A percentile compares a stretch with the other conserved stretches of the same genome.
phyloP scores from a whole-genome alignment of 495 filamentous ascomycete species.

The Ramalina intermedia region DNA sequence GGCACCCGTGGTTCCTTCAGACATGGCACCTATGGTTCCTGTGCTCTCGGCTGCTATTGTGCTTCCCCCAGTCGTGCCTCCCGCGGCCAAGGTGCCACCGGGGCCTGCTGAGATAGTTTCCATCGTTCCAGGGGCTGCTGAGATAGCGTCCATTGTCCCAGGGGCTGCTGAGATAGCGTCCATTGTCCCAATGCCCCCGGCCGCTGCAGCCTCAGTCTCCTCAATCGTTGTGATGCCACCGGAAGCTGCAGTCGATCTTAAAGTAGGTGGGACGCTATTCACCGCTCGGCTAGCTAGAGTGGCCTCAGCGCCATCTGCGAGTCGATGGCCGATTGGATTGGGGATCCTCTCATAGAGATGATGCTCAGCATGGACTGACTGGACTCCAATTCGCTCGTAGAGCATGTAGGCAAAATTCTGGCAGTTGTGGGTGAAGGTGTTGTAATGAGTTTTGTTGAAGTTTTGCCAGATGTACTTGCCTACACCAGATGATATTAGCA shows the following conservation, averaged over 20 bases:
- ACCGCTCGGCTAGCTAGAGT: neutral
- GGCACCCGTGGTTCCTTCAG: neutral
- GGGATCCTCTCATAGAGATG: neutral
- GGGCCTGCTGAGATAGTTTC: neutral
- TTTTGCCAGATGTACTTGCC: neutral
- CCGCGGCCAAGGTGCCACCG: neutral
- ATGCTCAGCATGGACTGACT: neutral
- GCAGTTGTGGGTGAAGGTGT: neutral
- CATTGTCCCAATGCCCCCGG: neutral
- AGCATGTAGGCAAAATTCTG: conserved; percentile 1
- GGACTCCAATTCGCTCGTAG: neutral
- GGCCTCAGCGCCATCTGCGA: neutral
- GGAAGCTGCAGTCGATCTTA: neutral
- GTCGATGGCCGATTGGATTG: neutral
- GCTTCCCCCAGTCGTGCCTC: neutral
- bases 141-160: neutral
- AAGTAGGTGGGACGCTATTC: neutral
- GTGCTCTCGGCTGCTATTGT: neutral
- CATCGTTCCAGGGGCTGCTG: neutral
- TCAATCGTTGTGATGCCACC: neutral
- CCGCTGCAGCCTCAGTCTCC: neutral
- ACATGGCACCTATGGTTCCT: neutral
- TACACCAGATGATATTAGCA: no score
- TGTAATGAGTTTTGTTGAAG: neutral
- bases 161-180: neutral